Evolutionary conservation across 768 basidiomycete species (phyloP), one percentile per base, ranked within the genome.

Genomic region (Rubroboletus satanas): DNA sequence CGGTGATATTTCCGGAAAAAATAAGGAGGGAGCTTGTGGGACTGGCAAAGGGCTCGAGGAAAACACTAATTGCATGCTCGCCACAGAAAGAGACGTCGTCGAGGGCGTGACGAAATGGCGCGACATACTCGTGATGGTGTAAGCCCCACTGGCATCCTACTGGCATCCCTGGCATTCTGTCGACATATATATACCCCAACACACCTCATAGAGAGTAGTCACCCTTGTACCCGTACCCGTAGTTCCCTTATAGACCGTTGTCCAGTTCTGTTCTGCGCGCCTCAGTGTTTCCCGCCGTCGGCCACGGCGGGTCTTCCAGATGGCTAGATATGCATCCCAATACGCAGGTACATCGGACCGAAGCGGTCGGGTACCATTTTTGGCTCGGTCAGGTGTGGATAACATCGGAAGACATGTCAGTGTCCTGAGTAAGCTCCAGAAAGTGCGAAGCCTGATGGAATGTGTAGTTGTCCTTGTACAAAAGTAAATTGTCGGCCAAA

Each of bases 31-130:
- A 7, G 48, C 49, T 28, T 57, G 57, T 0, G 65, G 62, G 7
- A 58, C 15, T 5, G 59, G 48, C 14, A 72, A 49, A 21, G 69
- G 69, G 46, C 63, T 71, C 39, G 67, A 67, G 4, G 71, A 69
- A 23, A 68, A 60, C n/a, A 58, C 43, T 47, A 55, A 45, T 38
- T 59, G 56, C 23, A 44, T 49, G 33, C 59, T 59, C 26, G 47
- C 21, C 12, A n/a, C 29, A 4, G 54, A 42, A 32, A 46, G 36
- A 14, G 55, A 57, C 28, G 65, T 58, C 42, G 65, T 56, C 2
- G 60, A 55, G 5, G 59, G 56, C 3, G 45, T 23, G 28, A 59
- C 15, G 31, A 58, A 29, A 38, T 55, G 23, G 17, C 59, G 58
- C n/a, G 56, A 61, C 1, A 53, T 52, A 5, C 38, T 51, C 47